These are phyloP conservation scores for Ceraceosorus bombacis DNA, from an alignment of 1,284 basidiomycete genomes.

Conservation along the genomic window DNA sequence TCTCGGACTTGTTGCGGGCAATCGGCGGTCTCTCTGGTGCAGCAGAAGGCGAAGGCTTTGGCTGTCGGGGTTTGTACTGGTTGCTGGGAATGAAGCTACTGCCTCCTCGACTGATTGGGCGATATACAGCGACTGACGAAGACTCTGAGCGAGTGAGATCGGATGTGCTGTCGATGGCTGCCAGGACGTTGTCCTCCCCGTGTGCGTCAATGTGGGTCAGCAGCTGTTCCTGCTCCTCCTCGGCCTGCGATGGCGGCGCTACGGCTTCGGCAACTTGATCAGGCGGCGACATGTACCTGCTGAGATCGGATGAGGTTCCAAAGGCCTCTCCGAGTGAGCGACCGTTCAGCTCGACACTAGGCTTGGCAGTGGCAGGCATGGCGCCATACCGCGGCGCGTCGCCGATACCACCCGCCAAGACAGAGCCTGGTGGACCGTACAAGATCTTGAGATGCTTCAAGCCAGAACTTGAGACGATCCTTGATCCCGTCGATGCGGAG, in stretches of 20 bases:
- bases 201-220: too few species aligned
- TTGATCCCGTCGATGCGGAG: too few species aligned
- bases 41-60: neutral
- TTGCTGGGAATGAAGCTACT: too few species aligned
- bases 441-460: neutral
- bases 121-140: too few species aligned
- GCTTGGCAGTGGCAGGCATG: constrained; percentile 4
- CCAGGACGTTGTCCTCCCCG: neutral
- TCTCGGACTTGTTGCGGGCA: constrained; percentile 1
- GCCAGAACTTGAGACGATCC: too few species aligned
- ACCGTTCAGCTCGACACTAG: too few species aligned
- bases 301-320: neutral
- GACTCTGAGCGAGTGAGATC: too few species aligned
- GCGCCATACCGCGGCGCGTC: constrained; percentile 29
- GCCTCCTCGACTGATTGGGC: too few species aligned
- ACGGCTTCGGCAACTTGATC: neutral
- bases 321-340: too few species aligned
- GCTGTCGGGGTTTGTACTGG: too few species aligned
- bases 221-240: neutral
- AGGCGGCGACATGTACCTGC: neutral
- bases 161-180: too few species aligned
- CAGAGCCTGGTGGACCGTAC: neutral
- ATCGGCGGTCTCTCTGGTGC: neutral
- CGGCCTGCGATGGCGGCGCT: neutral
- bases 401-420: constrained; percentile 19